phyloP scores from a whole-genome alignment of 2,329 filamentous ascomycete species.

The Pyrenophora seminiperda region DNA sequence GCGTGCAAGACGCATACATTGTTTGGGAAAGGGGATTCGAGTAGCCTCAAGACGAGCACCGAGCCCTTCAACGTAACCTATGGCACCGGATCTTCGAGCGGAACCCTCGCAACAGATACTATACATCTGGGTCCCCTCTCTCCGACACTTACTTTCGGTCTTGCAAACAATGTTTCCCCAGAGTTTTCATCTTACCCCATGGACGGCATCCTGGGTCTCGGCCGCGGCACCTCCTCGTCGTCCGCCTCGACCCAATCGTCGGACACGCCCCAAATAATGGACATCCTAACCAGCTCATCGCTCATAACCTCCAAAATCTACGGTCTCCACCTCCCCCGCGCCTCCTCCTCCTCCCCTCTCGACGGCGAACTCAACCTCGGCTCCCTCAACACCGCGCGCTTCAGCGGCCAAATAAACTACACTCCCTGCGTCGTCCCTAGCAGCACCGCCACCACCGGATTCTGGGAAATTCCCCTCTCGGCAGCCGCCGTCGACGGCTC shows the following conservation, averaged over 20 bases:
- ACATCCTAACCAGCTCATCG: slow-evolving; percentile 62
- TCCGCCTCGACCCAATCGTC: slow-evolving; percentile 52
- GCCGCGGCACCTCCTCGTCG: slow-evolving; percentile 57
- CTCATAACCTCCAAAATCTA: slow-evolving; percentile 70
- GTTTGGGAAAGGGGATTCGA: slow-evolving; percentile 70
- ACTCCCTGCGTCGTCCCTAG: slow-evolving; percentile 58
- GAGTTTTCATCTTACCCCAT: slow-evolving; percentile 81
- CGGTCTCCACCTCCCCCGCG: slow-evolving; percentile 71
- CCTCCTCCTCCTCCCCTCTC: slow-evolving; percentile 66
- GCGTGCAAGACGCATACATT: slow-evolving; percentile 73
- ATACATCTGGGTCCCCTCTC: slow-evolving; percentile 69
- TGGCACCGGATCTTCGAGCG: slow-evolving; percentile 75
- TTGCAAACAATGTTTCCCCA: slow-evolving; percentile 71
- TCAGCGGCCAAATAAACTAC: slow-evolving; percentile 71
- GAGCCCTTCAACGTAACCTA: slow-evolving; percentile 71
- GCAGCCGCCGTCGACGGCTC: slow-evolving; percentile 67
- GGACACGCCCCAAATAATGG: slow-evolving; percentile 67
- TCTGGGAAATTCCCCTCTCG: slow-evolving; percentile 76
- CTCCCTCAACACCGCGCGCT: slow-evolving; percentile 68
- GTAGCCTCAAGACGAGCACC: slow-evolving; percentile 57
- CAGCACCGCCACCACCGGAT: slow-evolving; percentile 56
- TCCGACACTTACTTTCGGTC: slow-evolving; percentile 70
- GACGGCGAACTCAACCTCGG: slow-evolving; percentile 82
- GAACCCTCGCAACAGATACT: slow-evolving; percentile 68
- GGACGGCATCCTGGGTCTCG: slow-evolving; percentile 84